Evolutionary conservation across 176 grass and related monocot genomes (phyloP).

Genomic region (Eleusine coracana): DNA sequence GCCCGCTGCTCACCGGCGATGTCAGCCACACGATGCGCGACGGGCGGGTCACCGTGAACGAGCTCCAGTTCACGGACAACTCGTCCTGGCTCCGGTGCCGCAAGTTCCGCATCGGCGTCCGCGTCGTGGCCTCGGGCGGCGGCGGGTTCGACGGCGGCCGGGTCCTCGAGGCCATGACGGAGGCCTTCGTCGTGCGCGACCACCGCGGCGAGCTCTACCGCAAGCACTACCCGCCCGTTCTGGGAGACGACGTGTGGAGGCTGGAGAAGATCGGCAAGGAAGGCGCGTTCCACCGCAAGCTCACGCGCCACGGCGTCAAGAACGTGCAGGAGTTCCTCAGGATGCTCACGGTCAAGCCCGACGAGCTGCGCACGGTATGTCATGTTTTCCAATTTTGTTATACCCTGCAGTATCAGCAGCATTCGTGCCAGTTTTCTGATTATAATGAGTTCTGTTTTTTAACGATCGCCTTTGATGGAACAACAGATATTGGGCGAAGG

Average conservation of each 20-base stretch:
- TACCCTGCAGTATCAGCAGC: background rate
- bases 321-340: constrained; percentile 76
- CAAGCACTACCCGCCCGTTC: constrained; percentile 80
- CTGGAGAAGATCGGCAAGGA: constrained; percentile 83
- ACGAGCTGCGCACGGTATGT: constrained; percentile 54
- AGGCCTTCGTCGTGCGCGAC: constrained; percentile 69
- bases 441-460: background rate
- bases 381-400: background rate
- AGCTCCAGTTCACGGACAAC: constrained; percentile 94
- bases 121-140: constrained; percentile 39
- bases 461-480: background rate
- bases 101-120: constrained; percentile 74
- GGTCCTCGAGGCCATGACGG: constrained; percentile 76
- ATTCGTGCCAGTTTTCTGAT: constrained; percentile 21
- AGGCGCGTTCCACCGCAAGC: constrained; percentile 74
- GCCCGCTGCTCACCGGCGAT: constrained; percentile 80
- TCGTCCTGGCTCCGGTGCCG: constrained; percentile 83
- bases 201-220: constrained; percentile 89
- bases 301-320: background rate
- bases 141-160: constrained; percentile 39
- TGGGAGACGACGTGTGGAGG: constrained; percentile 81
- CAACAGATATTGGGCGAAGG: constrained; percentile 67
- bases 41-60: constrained; percentile 42
- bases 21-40: constrained; percentile 58
- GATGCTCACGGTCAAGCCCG: constrained; percentile 36